Percentiles rank a stretch among this genome's conserved stretches.
Conservation (phyloP, 805 yeast species). For the Cyberlindnera saturnus region DNA sequence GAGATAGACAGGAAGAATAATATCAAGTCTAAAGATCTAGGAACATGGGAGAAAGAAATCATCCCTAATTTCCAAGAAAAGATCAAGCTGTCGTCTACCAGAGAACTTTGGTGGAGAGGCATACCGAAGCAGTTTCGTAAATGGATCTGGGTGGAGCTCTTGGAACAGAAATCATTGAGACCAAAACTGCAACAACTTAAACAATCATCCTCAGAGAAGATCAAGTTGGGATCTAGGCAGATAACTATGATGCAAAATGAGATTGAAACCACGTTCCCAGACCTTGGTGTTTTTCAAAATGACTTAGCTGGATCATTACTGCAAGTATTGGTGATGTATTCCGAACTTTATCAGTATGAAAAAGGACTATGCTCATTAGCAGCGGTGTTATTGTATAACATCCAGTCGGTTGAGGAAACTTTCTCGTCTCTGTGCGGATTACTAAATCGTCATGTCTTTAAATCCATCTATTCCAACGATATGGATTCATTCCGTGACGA, state of each 20-base stretch:
- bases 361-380: constrained; percentile 34
- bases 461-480: constrained; percentile 24
- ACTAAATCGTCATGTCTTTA: constrained; percentile 29
- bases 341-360: constrained; percentile 23
- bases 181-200: constrained; percentile 6
- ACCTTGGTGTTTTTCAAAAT: constrained; percentile 31
- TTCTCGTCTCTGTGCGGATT: constrained; percentile 35
- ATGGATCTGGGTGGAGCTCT: constrained; percentile 44
- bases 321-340: constrained; percentile 29
- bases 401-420: constrained; percentile 30
- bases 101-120: constrained; percentile 61
- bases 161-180: constrained; percentile 29
- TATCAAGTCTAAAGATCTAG: constrained; percentile 31
- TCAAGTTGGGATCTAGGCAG: constrained; percentile 5
- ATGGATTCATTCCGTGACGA: constrained; percentile 27
- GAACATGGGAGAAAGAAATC: constrained; percentile 36
- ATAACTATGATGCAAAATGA: constrained; percentile 16
- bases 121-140: constrained; percentile 40
- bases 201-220: constrained; percentile 1
- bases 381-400: constrained; percentile 35
- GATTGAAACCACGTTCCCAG: constrained; percentile 29
- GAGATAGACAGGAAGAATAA: constrained; percentile 28
- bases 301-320: constrained; percentile 28
- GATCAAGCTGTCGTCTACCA: constrained; percentile 32
- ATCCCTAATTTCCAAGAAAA: constrained; percentile 30